Base-by-base conservation (phyloP, 2,329 filamentous ascomycete species). In the Beauveria rudraprayagi region DNA sequence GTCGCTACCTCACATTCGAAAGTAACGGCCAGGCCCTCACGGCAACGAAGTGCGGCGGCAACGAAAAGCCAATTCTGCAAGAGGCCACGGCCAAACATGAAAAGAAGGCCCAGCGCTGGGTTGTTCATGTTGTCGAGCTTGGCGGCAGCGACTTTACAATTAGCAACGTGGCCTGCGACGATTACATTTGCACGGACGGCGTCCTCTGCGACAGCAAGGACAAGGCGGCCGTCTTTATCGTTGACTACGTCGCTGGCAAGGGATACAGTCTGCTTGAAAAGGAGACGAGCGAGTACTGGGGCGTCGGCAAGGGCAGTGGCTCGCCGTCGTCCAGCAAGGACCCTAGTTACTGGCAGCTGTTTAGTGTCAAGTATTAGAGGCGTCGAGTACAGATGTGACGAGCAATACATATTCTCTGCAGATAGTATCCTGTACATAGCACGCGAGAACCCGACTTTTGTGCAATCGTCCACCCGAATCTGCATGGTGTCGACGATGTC, bases 1-100 rank as follows among this genome's bases (percentile, higher is more conserved):
- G 81, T 11, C 78, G 80, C 19, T 83, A 78, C 65, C 72, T 84
- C 16, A 77, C 78, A 5, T 78, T 83, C 59, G 80, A 82, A 66
- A 69, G 71, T 59, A 68, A 71, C 40, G 77, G 77, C n/a, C 71
- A 67, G 19, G 79, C 79, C 0, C 71, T 83, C 17, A 70, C 70
- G 8, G 54, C 50, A 43, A 56, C 26, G 30, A 76, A 75, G 58
- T 61, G 67, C 4, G 68, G 69, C 44, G 19, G 28, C 28, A 46
- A 40, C 37, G 57, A 64, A 53, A 55, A 63, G 62, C 61, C 65
- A 56, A n/a, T 54, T 67, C 37, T 71, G 61, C 51, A 64, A 62
- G 22, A 63, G 34, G 71, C 72, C 1, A 71, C 68, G 1, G 41
- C 68, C 0, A 64, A 67, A 3, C 80, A 83, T 63, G 68, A 75